A percentile compares a stretch with the other conserved stretches of the same genome.
phyloP scores from a whole-genome alignment of 2,329 filamentous ascomycete genomes.

The Phoma sp. region DNA sequence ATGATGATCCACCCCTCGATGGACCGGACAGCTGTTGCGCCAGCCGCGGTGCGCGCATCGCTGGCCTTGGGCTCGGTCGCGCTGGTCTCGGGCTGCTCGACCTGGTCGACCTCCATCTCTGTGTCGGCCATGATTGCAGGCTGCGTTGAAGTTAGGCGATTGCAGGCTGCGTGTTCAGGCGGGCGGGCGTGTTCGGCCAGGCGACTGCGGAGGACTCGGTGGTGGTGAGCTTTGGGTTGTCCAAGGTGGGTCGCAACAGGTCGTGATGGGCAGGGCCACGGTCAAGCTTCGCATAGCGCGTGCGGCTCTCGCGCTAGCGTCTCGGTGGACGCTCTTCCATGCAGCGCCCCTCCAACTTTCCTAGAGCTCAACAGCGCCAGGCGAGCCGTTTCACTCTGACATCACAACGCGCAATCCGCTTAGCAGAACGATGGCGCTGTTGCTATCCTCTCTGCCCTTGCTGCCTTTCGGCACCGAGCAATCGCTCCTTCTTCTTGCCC shows the following conservation, averaged over 20 bases:
- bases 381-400: slow-evolving; percentile 1
- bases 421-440: background rate
- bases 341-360: background rate
- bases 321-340: background rate
- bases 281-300: slow-evolving; percentile 16
- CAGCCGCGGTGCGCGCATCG: slow-evolving; percentile 75
- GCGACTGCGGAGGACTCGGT: slow-evolving; percentile 1
- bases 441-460: background rate
- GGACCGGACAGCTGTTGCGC: slow-evolving; percentile 81
- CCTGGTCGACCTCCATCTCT: slow-evolving; percentile 55
- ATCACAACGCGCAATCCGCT: background rate
- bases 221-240: slow-evolving; percentile 12
- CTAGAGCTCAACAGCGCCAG: slow-evolving; percentile 4
- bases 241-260: slow-evolving; percentile 13
- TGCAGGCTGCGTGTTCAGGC: too few species aligned
- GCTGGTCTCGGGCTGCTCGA: slow-evolving; percentile 42
- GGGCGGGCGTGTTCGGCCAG: too few species aligned
- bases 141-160: slow-evolving; percentile 4
- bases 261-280: slow-evolving; percentile 15
- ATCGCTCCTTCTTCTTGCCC: background rate
- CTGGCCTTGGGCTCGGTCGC: slow-evolving; percentile 59
- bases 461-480: background rate
- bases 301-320: slow-evolving; percentile 10
- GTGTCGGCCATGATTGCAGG: slow-evolving; percentile 52
- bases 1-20: slow-evolving; percentile 92